Evolutionary conservation across 78 protist species (phyloP), one percentile per base, ranked within the genome.

Genomic region (Pelomyxa schiedti): DNA sequence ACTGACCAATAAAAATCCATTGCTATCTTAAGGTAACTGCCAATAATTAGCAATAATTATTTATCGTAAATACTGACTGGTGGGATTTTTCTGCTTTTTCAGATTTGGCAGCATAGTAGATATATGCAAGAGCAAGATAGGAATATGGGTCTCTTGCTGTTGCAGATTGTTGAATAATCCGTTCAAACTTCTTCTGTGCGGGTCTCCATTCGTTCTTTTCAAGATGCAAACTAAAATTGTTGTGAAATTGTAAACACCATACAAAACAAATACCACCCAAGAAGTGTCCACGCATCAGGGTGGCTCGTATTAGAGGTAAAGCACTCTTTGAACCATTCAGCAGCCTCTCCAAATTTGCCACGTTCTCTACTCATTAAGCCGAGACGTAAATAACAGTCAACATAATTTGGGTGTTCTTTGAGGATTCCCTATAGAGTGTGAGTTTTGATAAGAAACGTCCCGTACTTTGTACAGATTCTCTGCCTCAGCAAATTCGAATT

Each of bases 171-270:
- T 66, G 16, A 7, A 26, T 69, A 32, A 76, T 75, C 28, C 69
- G 82, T 40, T 85, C 89, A 37, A 85, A 85, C 28, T 75, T 79
- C 47, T 79, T 75, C 68, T 85, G 89, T 41, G 89, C 89, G 0
- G 30, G 72, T 36, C 71, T 42, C 85, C 84, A 85, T 40, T 85
- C 76, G 7, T 69, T 83, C 66, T 71, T 85, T 3, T 70, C 42
- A 42, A 85, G 38, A 58, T 85, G 81, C 24, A 85, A 39, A 47
- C 69, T 74, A 39, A n/a, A n/a, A n/a, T n/a, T n/a, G n/a, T n/a
- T n/a, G n/a, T n/a, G n/a, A n/a, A n/a, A n/a, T n/a, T n/a, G n/a
- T n/a, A n/a, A n/a, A n/a, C n/a, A n/a, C n/a, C n/a, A n/a, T n/a
- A n/a, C n/a, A n/a, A n/a, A n/a, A n/a, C n/a, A n/a, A n/a, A n/a